Evolutionary conservation across 805 yeast genomes (phyloP).

Genomic region (Komagataella pseudopastoris): DNA sequence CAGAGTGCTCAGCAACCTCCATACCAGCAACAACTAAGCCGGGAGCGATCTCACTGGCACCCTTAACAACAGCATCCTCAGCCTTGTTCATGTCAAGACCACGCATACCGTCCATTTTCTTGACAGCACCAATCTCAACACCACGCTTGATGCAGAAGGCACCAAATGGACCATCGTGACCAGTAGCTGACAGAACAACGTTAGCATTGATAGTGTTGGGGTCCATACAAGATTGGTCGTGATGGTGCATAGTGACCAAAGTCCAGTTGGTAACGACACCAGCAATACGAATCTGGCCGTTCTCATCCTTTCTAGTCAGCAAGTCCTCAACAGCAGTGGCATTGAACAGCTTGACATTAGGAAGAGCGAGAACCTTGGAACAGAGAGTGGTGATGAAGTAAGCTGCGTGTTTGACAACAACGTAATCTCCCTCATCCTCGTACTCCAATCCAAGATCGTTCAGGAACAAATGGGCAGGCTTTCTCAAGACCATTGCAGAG

Average conservation of each 20-base stretch:
- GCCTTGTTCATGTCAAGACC: conserved; percentile 71
- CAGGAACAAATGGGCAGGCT: conserved; percentile 63
- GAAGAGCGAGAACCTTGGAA: conserved; percentile 56
- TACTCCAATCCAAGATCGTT: conserved; percentile 49
- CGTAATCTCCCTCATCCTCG: conserved; percentile 72
- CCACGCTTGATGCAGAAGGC: conserved; percentile 67
- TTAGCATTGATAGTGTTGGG: conserved; percentile 61
- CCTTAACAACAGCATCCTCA: conserved; percentile 63
- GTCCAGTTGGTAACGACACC: conserved; percentile 85
- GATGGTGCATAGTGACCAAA: conserved; percentile 61
- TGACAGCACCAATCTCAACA: conserved; percentile 30
- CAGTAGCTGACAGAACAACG: conserved; percentile 60
- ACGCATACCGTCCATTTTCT: conserved; percentile 55
- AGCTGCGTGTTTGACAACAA: conserved; percentile 74
- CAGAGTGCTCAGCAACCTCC: conserved; percentile 71
- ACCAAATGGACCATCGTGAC: conserved; percentile 78
- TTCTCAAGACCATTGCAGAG: conserved; percentile 68
- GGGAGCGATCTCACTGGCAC: conserved; percentile 51
- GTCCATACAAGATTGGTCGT: conserved; percentile 71
- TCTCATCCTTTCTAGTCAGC: conserved; percentile 49
- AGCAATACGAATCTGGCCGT: conserved; percentile 51
- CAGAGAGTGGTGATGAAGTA: conserved; percentile 58
- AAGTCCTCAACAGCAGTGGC: conserved; percentile 75
- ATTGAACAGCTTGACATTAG: conserved; percentile 65
- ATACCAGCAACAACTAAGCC: conserved; percentile 60